Conservation (phyloP, 1,284 basidiomycete genomes). For the Apiotrichum laibachii region DNA sequence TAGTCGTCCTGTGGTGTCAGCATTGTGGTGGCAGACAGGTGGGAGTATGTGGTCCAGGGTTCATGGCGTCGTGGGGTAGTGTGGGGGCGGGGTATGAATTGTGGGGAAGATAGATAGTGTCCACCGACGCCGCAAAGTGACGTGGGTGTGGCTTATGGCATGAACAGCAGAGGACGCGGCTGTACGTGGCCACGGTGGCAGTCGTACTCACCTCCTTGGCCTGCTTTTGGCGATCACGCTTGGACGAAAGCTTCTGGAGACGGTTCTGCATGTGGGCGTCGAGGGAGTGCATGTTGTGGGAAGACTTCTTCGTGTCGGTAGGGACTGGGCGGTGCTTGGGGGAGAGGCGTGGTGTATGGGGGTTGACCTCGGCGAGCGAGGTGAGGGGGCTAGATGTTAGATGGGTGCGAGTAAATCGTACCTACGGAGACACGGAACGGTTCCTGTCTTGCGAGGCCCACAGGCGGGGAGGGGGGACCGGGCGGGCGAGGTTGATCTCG, state of each 20-base stretch:
- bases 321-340: background rate
- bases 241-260: slow-evolving; percentile 11
- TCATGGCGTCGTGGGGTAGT: background rate
- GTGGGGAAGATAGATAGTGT: background rate
- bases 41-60: background rate
- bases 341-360: background rate
- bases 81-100: background rate
- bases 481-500: no score
- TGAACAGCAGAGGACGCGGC: background rate
- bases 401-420: background rate
- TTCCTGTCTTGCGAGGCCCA: background rate
- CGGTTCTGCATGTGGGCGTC: slow-evolving; percentile 7
- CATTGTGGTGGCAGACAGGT: background rate
- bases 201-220: slow-evolving; percentile 16
- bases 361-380: background rate
- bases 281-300: background rate
- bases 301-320: background rate
- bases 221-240: slow-evolving; percentile 21
- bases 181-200: background rate
- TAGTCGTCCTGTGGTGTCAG: slow-evolving; percentile 14
- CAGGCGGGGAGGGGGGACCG: background rate
- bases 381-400: background rate
- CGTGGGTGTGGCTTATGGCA: background rate
- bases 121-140: background rate
- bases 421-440: background rate